Conservation (phyloP, 495 filamentous ascomycete species). For the Talaromyces stipitatus region DNA sequence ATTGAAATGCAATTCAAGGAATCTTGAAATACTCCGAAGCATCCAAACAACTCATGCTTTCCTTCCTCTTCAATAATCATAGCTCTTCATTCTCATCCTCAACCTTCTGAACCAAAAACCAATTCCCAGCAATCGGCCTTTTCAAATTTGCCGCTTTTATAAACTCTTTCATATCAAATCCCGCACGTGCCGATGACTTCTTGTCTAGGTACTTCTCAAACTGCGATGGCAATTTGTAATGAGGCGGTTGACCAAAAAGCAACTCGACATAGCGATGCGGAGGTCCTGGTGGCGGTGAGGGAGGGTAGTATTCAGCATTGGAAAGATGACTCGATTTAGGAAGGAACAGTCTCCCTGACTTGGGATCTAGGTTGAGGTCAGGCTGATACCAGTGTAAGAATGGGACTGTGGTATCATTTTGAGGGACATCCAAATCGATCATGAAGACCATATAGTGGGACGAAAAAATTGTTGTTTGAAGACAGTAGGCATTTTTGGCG, state of each 20-base stretch:
- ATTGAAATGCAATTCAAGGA: neutral
- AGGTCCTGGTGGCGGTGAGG: constrained; percentile 2
- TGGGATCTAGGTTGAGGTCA: neutral
- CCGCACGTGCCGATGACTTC: neutral
- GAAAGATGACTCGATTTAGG: neutral
- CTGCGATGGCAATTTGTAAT: neutral
- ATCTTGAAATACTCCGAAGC: neutral
- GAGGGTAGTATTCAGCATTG: constrained; percentile 1
- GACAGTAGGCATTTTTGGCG: neutral
- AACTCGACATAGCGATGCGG: constrained; percentile 3
- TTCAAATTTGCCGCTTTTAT: neutral
- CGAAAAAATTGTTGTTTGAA: neutral
- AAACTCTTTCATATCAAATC: constrained; percentile 1
- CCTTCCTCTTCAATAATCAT: neutral
- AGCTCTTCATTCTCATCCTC: neutral
- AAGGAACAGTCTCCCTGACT: neutral
- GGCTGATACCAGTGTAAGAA: constrained; percentile 7
- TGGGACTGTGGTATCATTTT: constrained; percentile 1
- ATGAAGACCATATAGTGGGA: neutral
- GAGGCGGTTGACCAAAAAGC: neutral
- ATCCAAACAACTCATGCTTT: neutral
- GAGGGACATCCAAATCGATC: constrained; percentile 4
- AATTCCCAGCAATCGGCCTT: constrained; percentile 1
- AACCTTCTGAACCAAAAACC: neutral
- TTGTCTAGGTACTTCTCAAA: constrained; percentile 1